Evolutionary conservation across 345 rosid genomes (phyloP).

Genomic region (Melaleuca quinquenervia): DNA sequence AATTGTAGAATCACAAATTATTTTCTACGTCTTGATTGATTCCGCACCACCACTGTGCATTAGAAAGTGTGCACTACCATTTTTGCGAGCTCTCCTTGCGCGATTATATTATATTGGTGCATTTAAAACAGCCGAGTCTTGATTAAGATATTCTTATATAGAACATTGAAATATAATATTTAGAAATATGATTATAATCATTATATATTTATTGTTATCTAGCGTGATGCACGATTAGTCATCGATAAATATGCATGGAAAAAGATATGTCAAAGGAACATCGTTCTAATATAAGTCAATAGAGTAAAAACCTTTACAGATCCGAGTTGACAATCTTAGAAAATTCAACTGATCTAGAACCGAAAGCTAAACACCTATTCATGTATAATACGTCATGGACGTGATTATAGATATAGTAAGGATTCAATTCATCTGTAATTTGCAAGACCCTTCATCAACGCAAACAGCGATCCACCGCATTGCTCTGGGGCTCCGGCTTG

Average conservation of each 20-base stretch:
- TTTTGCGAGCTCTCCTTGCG: not conserved
- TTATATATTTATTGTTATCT: not conserved
- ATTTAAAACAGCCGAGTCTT: accelerated
- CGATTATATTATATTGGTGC: not conserved
- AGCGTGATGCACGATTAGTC: not conserved
- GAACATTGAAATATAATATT: not conserved
- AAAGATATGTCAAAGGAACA: not conserved
- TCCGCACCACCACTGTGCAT: not conserved
- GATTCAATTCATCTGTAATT: not conserved
- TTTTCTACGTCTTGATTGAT: not conserved
- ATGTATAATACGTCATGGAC: not conserved
- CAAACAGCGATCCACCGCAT: not conserved
- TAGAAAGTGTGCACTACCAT: not conserved
- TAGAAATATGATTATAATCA: not conserved
- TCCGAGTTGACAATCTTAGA: not conserved
- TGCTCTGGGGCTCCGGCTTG: not conserved
- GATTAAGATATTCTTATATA: not conserved
- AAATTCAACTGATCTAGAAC: not conserved
- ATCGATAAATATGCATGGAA: not conserved
- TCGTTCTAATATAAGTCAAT: not conserved
- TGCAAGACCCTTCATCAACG: not conserved
- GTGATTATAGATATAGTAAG: not conserved
- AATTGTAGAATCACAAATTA: not conserved
- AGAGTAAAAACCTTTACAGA: not conserved
- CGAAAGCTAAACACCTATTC: not conserved